A percentile compares a stretch with the other conserved stretches of the same genome.
Evolutionary conservation across 768 basidiomycete genomes (phyloP).

Genomic region (Suillus discolor): DNA sequence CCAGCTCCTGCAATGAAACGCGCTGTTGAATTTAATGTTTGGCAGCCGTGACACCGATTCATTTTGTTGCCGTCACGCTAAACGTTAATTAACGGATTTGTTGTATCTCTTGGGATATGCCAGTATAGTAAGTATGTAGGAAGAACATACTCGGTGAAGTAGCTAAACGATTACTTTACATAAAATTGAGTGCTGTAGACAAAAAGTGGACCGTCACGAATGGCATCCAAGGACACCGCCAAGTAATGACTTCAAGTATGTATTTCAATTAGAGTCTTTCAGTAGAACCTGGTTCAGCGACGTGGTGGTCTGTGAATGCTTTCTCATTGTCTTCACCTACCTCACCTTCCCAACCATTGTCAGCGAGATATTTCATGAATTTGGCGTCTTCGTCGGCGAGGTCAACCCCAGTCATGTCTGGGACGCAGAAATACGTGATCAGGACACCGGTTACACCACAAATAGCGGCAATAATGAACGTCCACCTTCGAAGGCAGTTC

Average conservation of each 20-base stretch:
- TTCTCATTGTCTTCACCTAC: constrained; percentile 57
- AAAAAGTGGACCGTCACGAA: no score
- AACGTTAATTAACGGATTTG: no score
- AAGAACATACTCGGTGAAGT: no score
- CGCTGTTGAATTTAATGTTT: no score
- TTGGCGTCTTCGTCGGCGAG: constrained; percentile 65
- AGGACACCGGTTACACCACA: constrained; percentile 64
- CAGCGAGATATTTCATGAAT: constrained; percentile 60
- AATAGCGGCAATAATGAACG: constrained; percentile 70
- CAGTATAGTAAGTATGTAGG: no score
- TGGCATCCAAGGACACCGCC: not conserved
- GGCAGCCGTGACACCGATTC: no score
- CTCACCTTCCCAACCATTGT: constrained; percentile 66
- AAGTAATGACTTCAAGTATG: not conserved
- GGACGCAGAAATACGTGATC: constrained; percentile 68
- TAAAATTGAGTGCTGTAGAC: no score
- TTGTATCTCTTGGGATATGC: no score
- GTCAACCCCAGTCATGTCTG: constrained; percentile 68
- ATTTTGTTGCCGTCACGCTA: no score
- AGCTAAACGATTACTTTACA: no score
- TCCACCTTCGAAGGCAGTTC: constrained; percentile 46
- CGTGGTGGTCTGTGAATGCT: constrained; percentile 23
- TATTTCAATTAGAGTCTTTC: constrained; percentile 12
- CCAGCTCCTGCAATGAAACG: no score
- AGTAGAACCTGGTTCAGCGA: constrained; percentile 17